Evolutionary conservation across 495 filamentous ascomycete species (phyloP).

Genomic region (Tuber calosporum): DNA sequence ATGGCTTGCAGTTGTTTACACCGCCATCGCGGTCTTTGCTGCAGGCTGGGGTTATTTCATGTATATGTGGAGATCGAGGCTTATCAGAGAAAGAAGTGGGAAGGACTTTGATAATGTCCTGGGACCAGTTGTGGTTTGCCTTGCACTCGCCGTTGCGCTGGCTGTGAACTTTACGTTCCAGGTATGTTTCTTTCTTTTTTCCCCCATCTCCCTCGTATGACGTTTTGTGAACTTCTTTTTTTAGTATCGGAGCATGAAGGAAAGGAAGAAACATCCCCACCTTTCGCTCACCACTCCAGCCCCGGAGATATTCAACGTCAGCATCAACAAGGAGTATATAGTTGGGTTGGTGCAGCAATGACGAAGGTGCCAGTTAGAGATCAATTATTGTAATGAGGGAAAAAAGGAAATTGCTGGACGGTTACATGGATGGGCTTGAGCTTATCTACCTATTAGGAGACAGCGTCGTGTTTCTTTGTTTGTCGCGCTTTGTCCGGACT

Average conservation of each 20-base stretch:
- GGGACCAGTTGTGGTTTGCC: slow-evolving; percentile 75
- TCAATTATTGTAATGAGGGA: neutral
- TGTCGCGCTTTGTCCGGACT: neutral
- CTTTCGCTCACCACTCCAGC: slow-evolving; percentile 5
- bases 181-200: slow-evolving; percentile 42
- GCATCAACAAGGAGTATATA: slow-evolving; percentile 2
- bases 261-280: slow-evolving; percentile 12
- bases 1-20: slow-evolving; percentile 70
- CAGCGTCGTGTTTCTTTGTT: slow-evolving; percentile 12
- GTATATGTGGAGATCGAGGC: slow-evolving; percentile 62
- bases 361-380: slow-evolving; percentile 14
- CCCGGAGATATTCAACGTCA: slow-evolving; percentile 20
- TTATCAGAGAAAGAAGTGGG: slow-evolving; percentile 78
- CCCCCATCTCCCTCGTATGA: no score
- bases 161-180: slow-evolving; percentile 85
- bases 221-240: neutral
- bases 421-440: slow-evolving; percentile 19
- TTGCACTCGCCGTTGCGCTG: slow-evolving; percentile 69
- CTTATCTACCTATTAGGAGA: slow-evolving; percentile 7
- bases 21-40: slow-evolving; percentile 70
- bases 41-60: slow-evolving; percentile 82
- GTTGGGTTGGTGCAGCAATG: slow-evolving; percentile 14
- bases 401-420: slow-evolving; percentile 12
- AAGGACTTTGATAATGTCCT: slow-evolving; percentile 83
- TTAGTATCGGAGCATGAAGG: slow-evolving; percentile 26